Conservation (phyloP, 2,329 filamentous ascomycete genomes). For the Celoporthe dispersa region DNA sequence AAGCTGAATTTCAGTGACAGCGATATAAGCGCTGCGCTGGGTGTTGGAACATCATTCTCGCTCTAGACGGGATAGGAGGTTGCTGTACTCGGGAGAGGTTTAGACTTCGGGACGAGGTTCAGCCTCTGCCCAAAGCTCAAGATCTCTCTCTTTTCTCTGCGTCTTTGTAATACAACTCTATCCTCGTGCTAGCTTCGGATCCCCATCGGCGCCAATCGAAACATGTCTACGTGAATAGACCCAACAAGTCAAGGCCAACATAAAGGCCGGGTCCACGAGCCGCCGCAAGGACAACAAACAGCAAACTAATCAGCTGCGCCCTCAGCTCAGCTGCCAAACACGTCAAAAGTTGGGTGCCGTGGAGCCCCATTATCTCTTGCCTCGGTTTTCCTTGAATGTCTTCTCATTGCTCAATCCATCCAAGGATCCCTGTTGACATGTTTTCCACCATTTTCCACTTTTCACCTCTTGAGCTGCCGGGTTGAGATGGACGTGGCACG, state of each 20-base stretch:
- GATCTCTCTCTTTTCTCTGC: background rate
- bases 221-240: background rate
- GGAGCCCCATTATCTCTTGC: background rate
- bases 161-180: background rate
- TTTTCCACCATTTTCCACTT: background rate
- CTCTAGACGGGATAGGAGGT: background rate
- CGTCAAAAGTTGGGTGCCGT: background rate
- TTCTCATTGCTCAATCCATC: background rate
- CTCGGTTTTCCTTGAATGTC: background rate
- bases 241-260: background rate
- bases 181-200: background rate
- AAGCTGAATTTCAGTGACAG: background rate
- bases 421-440: background rate
- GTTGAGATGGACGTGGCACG: conserved; percentile 10
- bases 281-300: background rate
- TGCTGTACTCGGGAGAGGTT: background rate
- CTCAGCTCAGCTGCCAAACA: conserved; percentile 1
- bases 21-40: background rate
- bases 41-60: background rate
- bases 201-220: background rate
- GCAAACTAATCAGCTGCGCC: background rate
- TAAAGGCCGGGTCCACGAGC: background rate
- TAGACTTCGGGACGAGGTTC: background rate
- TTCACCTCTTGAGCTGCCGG: background rate
- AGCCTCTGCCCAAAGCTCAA: background rate